These are phyloP conservation scores for Ehretia macrophylla DNA, from an alignment of 257 asterid genomes.

Conservation along the genomic window DNA sequence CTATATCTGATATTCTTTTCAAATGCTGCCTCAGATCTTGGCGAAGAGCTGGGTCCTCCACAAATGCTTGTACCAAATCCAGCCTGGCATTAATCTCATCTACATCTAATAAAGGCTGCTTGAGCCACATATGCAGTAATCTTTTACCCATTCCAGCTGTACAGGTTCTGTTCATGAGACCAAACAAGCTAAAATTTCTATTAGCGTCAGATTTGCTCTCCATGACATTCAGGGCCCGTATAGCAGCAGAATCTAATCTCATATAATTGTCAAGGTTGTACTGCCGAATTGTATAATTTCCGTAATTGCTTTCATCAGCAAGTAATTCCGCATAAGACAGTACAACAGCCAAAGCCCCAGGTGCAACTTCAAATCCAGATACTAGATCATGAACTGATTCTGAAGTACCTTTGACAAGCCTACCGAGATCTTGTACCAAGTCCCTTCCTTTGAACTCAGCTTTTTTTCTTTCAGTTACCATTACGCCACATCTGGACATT, in stretches of 20 bases:
- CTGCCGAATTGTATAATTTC: constrained; percentile 54
- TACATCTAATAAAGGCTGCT: constrained; percentile 83
- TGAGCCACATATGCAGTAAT: constrained; percentile 85
- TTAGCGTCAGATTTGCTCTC: constrained; percentile 98
- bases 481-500: constrained; percentile 77
- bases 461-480: constrained; percentile 87
- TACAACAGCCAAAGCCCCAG: constrained; percentile 73
- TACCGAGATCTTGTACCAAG: constrained; percentile 77
- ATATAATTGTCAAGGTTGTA: constrained; percentile 80
- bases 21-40: constrained; percentile 90
- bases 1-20: constrained; percentile 89
- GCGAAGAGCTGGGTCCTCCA: constrained; percentile 79
- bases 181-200: constrained; percentile 89
- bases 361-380: constrained; percentile 74
- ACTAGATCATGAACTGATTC: constrained; percentile 80
- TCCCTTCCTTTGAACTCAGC: constrained; percentile 84
- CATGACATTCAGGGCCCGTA: constrained; percentile 96
- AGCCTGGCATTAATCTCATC: constrained; percentile 73
- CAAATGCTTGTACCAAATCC: constrained; percentile 89
- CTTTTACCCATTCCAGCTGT: constrained; percentile 99
- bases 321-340: constrained; percentile 76
- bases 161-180: constrained; percentile 92
- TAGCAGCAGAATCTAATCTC: constrained; percentile 98
- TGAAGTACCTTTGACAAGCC: constrained; percentile 84
- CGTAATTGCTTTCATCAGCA: constrained; percentile 92